Conservation (phyloP, 371 early-diverging fungal species). For the Haplosporangium sp. region DNA sequence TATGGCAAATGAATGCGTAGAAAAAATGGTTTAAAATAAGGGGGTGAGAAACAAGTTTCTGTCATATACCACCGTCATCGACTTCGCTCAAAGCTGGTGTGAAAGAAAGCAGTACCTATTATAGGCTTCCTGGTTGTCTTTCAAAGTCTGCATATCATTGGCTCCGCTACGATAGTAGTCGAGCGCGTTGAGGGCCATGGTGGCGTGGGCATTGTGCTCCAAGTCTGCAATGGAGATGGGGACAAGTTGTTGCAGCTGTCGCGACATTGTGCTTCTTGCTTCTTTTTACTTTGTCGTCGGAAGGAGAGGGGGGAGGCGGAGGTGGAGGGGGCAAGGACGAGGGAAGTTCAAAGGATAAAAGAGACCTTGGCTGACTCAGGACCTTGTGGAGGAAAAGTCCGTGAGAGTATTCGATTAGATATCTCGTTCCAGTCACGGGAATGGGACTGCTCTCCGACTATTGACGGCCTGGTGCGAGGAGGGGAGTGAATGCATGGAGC, state of each 20-base stretch:
- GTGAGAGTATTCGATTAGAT: not conserved
- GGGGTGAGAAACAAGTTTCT: not conserved
- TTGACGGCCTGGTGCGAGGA: too few relatives aligned
- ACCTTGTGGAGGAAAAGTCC: too few relatives aligned
- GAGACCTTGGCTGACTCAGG: not conserved
- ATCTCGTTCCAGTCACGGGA: not conserved
- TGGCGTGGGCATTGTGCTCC: constrained; percentile 49
- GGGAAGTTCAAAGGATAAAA: not conserved
- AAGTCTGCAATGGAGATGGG: constrained; percentile 50
- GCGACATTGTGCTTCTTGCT: constrained; percentile 18
- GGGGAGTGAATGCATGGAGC: not conserved
- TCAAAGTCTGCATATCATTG: constrained; percentile 54
- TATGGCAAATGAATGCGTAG: constrained; percentile 10
- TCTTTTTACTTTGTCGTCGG: constrained; percentile 46
- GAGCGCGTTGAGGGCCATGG: constrained; percentile 47
- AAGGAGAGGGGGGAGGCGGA: not conserved
- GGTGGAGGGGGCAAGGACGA: not conserved
- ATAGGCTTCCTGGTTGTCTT: constrained; percentile 50
- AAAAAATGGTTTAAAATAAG: not conserved
- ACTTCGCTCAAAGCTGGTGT: too few relatives aligned
- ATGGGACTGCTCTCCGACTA: too few relatives aligned
- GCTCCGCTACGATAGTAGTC: constrained; percentile 56
- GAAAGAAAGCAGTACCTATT: constrained; percentile 15
- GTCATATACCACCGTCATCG: not conserved
- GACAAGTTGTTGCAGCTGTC: constrained; percentile 24